phyloP scores from a whole-genome alignment of 345 rosid species.

The Sisymbrium irio region DNA sequence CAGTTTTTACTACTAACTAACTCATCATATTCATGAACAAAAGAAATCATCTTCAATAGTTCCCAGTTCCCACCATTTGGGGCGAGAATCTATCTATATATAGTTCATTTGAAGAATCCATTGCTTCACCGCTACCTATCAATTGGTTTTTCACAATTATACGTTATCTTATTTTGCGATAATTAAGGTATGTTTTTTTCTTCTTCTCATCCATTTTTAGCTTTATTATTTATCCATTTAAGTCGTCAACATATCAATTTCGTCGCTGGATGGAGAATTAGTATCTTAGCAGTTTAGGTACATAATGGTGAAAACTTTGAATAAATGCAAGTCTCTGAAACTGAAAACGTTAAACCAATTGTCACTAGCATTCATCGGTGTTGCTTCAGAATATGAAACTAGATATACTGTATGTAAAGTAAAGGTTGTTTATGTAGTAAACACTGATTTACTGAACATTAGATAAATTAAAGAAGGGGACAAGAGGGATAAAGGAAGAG shows the following conservation, averaged over 20 bases:
- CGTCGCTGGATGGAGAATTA: neutral
- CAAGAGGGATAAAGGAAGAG: slow-evolving; percentile 38
- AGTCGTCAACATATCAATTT: neutral
- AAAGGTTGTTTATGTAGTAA: neutral
- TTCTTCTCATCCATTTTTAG: neutral
- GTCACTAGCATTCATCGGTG: neutral
- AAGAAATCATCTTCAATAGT: neutral
- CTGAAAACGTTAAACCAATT: neutral
- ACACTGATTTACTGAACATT: neutral
- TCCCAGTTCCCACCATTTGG: slow-evolving; percentile 14
- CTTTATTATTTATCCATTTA: neutral
- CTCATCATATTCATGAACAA: neutral
- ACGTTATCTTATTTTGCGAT: neutral
- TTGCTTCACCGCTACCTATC: neutral
- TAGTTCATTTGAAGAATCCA: slow-evolving; percentile 2
- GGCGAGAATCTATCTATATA: neutral
- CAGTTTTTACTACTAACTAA: neutral
- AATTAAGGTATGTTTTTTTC: neutral
- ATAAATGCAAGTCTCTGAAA: neutral
- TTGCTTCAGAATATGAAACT: neutral
- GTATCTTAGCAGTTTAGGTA: neutral
- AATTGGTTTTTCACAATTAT: slow-evolving; percentile 15
- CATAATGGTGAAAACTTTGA: neutral
- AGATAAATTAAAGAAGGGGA: slow-evolving; percentile 24
- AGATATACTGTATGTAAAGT: neutral